Evolutionary conservation across 352 stramenopile genomes (phyloP).

Genomic region (Globisporangium takayamanum): DNA sequence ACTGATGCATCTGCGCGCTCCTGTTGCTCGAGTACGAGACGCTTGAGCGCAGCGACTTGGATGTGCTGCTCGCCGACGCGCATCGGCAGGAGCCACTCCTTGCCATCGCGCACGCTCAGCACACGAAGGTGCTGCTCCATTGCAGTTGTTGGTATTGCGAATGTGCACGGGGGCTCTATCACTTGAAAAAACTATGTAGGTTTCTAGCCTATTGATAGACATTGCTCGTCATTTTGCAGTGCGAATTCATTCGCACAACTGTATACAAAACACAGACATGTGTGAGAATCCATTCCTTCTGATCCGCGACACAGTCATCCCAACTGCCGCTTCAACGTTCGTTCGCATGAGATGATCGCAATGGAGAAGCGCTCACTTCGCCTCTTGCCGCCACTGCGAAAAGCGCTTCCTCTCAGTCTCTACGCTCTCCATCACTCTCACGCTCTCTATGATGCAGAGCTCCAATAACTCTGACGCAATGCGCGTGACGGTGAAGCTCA

Average conservation of each 20-base stretch:
- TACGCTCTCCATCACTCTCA: background rate
- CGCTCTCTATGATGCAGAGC: background rate
- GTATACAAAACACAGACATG: background rate
- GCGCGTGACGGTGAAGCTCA: slow-evolving; percentile 51
- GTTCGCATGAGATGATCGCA: too few relatives aligned
- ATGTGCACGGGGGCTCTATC: too few relatives aligned
- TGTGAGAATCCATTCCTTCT: background rate
- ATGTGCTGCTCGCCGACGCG: slow-evolving; percentile 29
- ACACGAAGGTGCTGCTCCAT: slow-evolving; percentile 29
- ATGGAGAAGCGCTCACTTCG: too few relatives aligned
- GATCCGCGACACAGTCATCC: too few relatives aligned
- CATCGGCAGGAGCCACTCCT: slow-evolving; percentile 48
- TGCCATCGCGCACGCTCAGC: slow-evolving; percentile 44
- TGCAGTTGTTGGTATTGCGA: too few relatives aligned
- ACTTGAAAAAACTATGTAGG: too few relatives aligned
- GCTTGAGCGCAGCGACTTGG: slow-evolving; percentile 44
- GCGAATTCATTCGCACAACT: background rate
- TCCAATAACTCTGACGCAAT: background rate
- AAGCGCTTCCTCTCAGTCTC: too few relatives aligned
- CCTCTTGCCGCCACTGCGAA: too few relatives aligned
- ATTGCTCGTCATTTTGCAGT: background rate
- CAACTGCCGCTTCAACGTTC: too few relatives aligned
- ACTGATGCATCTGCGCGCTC: background rate
- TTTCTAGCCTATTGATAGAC: too few relatives aligned
- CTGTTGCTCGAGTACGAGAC: slow-evolving; percentile 30